Evolutionary conservation across 1,139 yeast genomes (phyloP), one percentile per base, ranked within the genome.

Genomic region (Kurtzmaniella natalensis): DNA sequence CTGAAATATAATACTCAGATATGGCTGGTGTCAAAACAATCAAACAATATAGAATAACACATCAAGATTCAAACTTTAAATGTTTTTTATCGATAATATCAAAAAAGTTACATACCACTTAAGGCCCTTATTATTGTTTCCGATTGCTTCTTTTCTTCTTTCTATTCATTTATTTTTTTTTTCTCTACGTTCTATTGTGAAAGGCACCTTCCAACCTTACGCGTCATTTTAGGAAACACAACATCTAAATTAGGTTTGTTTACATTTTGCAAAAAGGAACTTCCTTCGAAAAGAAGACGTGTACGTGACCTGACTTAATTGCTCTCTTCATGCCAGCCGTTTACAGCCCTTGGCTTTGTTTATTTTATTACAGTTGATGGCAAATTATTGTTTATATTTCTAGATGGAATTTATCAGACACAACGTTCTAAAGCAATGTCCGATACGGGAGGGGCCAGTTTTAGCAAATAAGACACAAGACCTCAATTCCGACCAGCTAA

Each of bases 191-290:
- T 6, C 21, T 8, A n/a, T 21, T 11, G 23, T 21, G 23, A 21
- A 21, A 21, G n/a, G n/a, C n/a, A 21, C n/a, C n/a, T 11, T 4
- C 18, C 18, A 14, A 21, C 19, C 21, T 21, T 10, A 16, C 29
- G 29, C 29, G 29, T 26, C 29, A n/a, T 4, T 17, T 25, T 15
- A 17, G 19, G 28, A 28, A 20, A 15, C n/a, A 22, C 7, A 15
- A 23, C 31, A 18, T 28, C 30, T 30, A 24, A 22, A 29, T 33
- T 26, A 28, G 32, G 36, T 24, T 33, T 33, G 36, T 33, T 33
- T 33, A 33, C 33, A 30, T 33, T 21, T 25, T 17, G 28, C 7
- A 21, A 9, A 21, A 21, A 8, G n/a, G n/a, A n/a, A n/a, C n/a
- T n/a, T n/a, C n/a, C 9, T 26, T 24, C 10, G 18, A 9, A 21